A percentile compares a stretch with the other conserved stretches of the same genome.
These are phyloP conservation scores for Stromatinia cepivora DNA, from an alignment of 2,329 filamentous ascomycete genomes.

Conservation along the genomic window DNA sequence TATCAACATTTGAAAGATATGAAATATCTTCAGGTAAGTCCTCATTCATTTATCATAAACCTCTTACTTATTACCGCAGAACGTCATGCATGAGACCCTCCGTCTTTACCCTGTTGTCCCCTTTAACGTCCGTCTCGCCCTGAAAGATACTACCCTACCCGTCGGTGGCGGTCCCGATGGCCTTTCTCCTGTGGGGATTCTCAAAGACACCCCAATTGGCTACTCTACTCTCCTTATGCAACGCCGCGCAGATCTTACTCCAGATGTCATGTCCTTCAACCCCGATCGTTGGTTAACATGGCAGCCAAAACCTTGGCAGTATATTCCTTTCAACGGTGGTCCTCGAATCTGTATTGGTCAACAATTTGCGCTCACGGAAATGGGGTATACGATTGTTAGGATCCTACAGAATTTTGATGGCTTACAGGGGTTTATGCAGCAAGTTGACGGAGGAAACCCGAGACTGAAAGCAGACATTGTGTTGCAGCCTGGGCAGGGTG, in stretches of 20 bases:
- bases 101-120: constrained; percentile 77
- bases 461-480: constrained; percentile 60
- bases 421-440: constrained; percentile 58
- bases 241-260: constrained; percentile 63
- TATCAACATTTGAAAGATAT: constrained; percentile 84
- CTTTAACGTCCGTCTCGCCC: constrained; percentile 72
- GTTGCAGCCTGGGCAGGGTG: constrained; percentile 58
- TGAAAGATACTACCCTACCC: constrained; percentile 74
- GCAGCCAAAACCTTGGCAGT: constrained; percentile 68
- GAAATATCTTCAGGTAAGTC: constrained; percentile 65
- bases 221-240: constrained; percentile 76
- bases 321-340: constrained; percentile 74
- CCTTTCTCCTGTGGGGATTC: constrained; percentile 60
- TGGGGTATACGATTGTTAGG: constrained; percentile 69
- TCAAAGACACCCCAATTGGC: constrained; percentile 63
- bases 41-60: not conserved
- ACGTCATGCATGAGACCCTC: constrained; percentile 74
- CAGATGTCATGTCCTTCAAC: constrained; percentile 53
- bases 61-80: constrained; percentile 43
- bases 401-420: constrained; percentile 70
- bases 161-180: constrained; percentile 67
- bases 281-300: constrained; percentile 67
- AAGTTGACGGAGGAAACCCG: constrained; percentile 55
- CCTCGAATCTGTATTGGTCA: constrained; percentile 76
- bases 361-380: constrained; percentile 79